Evolutionary conservation across 2,329 filamentous ascomycete genomes (phyloP), one percentile per base, ranked within the genome.

Genomic region (Fusarium sterilihyphosum): DNA sequence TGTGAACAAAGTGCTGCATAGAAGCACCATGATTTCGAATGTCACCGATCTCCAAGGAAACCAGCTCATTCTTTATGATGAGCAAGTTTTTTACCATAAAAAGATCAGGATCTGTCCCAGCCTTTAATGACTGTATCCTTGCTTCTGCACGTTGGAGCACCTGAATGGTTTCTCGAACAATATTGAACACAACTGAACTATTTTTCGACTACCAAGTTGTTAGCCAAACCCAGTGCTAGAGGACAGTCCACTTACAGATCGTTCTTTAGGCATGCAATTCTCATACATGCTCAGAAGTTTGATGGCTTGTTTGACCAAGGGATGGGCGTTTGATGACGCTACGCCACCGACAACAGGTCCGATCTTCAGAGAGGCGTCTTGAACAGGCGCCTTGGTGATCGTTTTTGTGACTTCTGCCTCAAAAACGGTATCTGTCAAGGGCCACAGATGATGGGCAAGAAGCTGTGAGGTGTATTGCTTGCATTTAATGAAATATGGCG

Each of bases 71-170:
- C 83, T 98, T 98, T 59, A 99, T 89, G 57, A 98, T 92, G 57
- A 99, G 92, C 5, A 99, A 88, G 81, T 99, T 98, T 77, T 96
- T 96, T 78, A 99, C 92, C 79, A 98, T 92, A 83, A 99, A 99
- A 9, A 99, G 88, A 76, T 98, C 93, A 1, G 93, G 90, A 80
- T 98, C 95, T 12, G 92, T 80, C 29, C 88, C 86, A 64, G 83
- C 79, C 73, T 86, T 88, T 71, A 90, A 90, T 41, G 88, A 88
- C 64, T 91, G 89, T 75, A 97, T 92, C 69, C 90, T 89, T 11
- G 88, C 85, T 75, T 95, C 93, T 35, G 94, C 96, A 58, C 91
- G 89, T 73, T 95, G 90, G 24, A 99, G 89, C 8, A 95, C 95
- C 59, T 92, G 85, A 2, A 95, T 98, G 4, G 95, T 96, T 82